Conservation (phyloP, 805 yeast genomes). For the Ogataea pini region DNA sequence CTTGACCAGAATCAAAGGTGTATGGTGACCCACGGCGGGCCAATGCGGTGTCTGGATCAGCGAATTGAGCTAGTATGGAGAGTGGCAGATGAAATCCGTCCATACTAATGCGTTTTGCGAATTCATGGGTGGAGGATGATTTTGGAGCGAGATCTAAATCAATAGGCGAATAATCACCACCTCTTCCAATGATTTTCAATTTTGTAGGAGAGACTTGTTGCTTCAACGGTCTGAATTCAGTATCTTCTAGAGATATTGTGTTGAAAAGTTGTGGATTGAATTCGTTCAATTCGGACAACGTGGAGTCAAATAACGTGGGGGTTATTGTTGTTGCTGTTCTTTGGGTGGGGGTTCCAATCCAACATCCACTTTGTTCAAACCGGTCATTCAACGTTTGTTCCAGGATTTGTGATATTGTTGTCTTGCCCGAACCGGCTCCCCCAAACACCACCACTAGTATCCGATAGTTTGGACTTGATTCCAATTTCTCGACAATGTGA, state of each 20-base stretch:
- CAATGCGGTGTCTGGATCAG: slow-evolving; percentile 58
- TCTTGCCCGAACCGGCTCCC: slow-evolving; percentile 84
- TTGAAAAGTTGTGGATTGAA: slow-evolving; percentile 11
- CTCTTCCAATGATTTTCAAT: slow-evolving; percentile 15
- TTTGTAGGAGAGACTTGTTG: not conserved
- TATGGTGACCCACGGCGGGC: slow-evolving; percentile 79
- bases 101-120: slow-evolving; percentile 61
- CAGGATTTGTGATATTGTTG: slow-evolving; percentile 59
- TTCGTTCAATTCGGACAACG: not conserved
- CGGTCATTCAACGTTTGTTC: slow-evolving; percentile 40
- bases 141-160: slow-evolving; percentile 5
- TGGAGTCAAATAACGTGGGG: not conserved
- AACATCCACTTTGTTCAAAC: slow-evolving; percentile 1
- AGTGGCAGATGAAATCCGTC: slow-evolving; percentile 77
- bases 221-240: slow-evolving; percentile 3
- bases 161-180: slow-evolving; percentile 12
- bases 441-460: slow-evolving; percentile 66
- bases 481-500: slow-evolving; percentile 2
- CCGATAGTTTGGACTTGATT: slow-evolving; percentile 37
- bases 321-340: not conserved
- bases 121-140: slow-evolving; percentile 11
- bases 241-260: slow-evolving; percentile 25
- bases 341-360: not conserved
- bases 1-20: slow-evolving; percentile 70
- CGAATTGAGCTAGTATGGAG: slow-evolving; percentile 45